phyloP scores from a whole-genome alignment of 441 rosid genomes.

The Eugenia klotzschiana region DNA sequence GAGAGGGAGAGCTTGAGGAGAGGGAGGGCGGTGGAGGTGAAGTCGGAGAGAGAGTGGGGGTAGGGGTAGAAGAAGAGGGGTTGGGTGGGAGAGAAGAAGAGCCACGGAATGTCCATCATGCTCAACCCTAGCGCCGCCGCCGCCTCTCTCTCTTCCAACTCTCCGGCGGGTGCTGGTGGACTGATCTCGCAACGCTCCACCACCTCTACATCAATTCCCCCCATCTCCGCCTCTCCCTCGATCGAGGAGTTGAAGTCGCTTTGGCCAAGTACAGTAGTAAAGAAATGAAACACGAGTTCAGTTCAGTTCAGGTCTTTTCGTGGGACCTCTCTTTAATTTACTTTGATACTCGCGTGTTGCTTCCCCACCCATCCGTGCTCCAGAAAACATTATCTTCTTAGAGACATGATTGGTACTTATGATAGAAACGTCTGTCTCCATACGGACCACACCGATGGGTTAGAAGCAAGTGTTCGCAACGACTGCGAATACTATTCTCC shows the following conservation, averaged over 20 bases:
- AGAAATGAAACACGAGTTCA: neutral
- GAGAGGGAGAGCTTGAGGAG: slow-evolving; percentile 18
- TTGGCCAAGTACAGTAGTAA: too few species aligned
- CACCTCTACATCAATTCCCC: neutral
- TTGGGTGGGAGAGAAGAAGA: slow-evolving; percentile 2
- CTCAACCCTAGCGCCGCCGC: neutral
- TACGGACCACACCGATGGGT: too few species aligned
- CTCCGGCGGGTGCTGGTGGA: neutral
- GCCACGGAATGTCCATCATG: slow-evolving; percentile 6
- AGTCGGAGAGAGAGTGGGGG: slow-evolving; percentile 3
- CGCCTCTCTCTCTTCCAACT: neutral
- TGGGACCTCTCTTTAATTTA: neutral
- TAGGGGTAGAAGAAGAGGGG: slow-evolving; percentile 9
- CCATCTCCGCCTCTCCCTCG: neutral
- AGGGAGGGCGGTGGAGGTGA: slow-evolving; percentile 9
- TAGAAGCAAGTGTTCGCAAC: too few species aligned
- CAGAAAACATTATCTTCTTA: too few species aligned
- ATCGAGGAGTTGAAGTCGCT: too few species aligned
- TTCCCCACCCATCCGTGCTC: too few species aligned
- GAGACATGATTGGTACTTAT: too few species aligned
- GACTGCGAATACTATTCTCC: too few species aligned
- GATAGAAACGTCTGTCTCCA: too few species aligned
- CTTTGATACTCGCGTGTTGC: neutral
- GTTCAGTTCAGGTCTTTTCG: neutral
- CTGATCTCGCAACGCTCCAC: neutral